Percentiles rank a stretch among this genome's conserved stretches.
Evolutionary conservation across 441 rosid genomes (phyloP).

Genomic region (Brassica hybrid): DNA sequence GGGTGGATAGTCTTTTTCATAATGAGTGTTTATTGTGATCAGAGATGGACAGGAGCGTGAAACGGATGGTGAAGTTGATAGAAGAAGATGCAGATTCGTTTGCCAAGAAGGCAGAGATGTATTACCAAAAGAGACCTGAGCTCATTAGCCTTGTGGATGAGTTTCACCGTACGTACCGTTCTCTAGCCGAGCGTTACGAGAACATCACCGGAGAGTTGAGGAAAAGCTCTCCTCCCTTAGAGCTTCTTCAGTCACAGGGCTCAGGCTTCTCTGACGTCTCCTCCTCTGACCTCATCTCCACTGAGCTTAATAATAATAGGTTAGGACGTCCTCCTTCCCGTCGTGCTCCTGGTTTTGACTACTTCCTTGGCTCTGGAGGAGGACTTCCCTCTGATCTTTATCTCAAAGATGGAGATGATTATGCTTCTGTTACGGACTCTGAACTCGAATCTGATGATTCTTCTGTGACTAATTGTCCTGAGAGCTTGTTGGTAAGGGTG

Average conservation of each 20-base stretch:
- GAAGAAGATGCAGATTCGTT: slow-evolving; percentile 64
- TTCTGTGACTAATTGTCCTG: slow-evolving; percentile 63
- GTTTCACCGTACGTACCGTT: slow-evolving; percentile 50
- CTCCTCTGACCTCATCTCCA: slow-evolving; percentile 56
- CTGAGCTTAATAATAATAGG: slow-evolving; percentile 55
- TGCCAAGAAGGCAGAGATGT: slow-evolving; percentile 62
- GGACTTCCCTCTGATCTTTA: slow-evolving; percentile 45
- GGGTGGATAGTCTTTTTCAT: too few relatives aligned
- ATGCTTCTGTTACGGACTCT: slow-evolving; percentile 72
- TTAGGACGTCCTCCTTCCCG: slow-evolving; percentile 59
- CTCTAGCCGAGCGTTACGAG: slow-evolving; percentile 54
- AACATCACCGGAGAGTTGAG: slow-evolving; percentile 69
- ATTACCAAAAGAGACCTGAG: slow-evolving; percentile 59
- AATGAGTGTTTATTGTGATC: slow-evolving; percentile 14
- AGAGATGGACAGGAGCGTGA: slow-evolving; percentile 59
- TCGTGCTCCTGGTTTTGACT: slow-evolving; percentile 88
- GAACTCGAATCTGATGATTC: slow-evolving; percentile 82
- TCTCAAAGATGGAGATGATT: slow-evolving; percentile 45
- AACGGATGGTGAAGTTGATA: slow-evolving; percentile 49
- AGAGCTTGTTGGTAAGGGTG: too few relatives aligned
- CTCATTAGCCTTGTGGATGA: slow-evolving; percentile 51
- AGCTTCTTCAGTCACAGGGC: slow-evolving; percentile 85
- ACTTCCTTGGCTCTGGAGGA: slow-evolving; percentile 71
- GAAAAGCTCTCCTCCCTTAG: slow-evolving; percentile 61
- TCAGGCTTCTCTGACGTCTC: slow-evolving; percentile 66